phyloP scores from a whole-genome alignment of 768 basidiomycete genomes.

The Basidioascus undulatus region DNA sequence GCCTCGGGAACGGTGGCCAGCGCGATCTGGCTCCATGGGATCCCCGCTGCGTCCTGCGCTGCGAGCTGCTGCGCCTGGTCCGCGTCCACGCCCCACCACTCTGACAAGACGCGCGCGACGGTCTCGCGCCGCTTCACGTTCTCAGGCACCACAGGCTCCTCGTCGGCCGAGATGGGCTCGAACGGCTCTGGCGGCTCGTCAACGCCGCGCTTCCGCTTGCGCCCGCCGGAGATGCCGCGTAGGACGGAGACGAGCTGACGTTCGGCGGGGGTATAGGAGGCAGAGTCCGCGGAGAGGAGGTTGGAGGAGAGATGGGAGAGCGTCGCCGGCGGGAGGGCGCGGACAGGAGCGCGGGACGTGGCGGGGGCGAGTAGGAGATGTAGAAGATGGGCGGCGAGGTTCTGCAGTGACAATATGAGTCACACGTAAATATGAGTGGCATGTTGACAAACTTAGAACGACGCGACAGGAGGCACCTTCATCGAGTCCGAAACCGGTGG shows the following conservation, averaged over 20 bases:
- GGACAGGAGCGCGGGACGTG: background rate
- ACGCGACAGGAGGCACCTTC: background rate
- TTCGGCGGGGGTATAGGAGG: background rate
- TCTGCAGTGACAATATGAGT: background rate
- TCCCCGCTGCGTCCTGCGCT: background rate
- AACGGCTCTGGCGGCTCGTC: background rate
- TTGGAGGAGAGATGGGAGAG: background rate
- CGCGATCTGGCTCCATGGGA: background rate
- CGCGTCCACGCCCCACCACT: background rate
- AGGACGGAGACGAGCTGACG: too few species aligned
- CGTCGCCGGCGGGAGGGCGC: slow-evolving; percentile 1
- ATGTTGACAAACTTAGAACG: too few species aligned
- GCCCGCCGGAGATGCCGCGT: too few species aligned
- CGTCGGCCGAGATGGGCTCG: slow-evolving; percentile 1
- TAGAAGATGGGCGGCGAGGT: background rate
- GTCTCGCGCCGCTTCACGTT: background rate
- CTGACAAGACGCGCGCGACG: background rate
- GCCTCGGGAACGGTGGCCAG: background rate
- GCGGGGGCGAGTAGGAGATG: background rate
- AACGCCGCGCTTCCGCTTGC: background rate
- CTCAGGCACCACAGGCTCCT: background rate
- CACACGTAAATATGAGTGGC: background rate
- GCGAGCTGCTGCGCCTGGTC: background rate
- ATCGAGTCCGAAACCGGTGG: too few species aligned
- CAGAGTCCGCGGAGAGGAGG: background rate